These are phyloP conservation scores for Penicillium verrucosum DNA, from an alignment of 2,329 filamentous ascomycete genomes.

Conservation along the genomic window DNA sequence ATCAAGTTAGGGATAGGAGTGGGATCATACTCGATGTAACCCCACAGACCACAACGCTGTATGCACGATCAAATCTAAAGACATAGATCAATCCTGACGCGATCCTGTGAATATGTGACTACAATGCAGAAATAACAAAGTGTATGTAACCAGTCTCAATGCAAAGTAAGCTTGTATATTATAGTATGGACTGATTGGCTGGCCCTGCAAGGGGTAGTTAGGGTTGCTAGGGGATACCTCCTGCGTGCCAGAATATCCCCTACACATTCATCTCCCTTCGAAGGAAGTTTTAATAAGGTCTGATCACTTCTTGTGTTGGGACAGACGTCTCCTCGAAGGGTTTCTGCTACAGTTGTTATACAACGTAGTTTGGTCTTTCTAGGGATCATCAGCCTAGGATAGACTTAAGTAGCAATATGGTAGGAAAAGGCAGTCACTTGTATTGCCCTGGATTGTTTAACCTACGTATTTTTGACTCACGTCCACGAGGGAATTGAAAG, in stretches of 20 bases:
- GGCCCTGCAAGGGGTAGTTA: conserved; percentile 8
- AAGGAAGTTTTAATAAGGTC: not conserved
- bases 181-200: not conserved
- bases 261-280: not conserved
- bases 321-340: not conserved
- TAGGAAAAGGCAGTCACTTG: too few relatives aligned
- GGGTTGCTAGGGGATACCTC: conserved; percentile 8
- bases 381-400: not conserved
- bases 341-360: not conserved
- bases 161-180: not conserved
- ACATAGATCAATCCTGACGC: not conserved
- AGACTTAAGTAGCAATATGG: not conserved
- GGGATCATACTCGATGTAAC: not conserved
- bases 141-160: not conserved
- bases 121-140: not conserved
- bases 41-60: not conserved
- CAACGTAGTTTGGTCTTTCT: not conserved
- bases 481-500: not conserved
- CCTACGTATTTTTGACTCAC: not conserved
- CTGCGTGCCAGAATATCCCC: conserved; percentile 6
- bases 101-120: not conserved
- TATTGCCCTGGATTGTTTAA: not conserved
- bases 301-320: not conserved
- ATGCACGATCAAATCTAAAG: not conserved
- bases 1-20: not conserved